A percentile compares a stretch with the other conserved stretches of the same genome.
Evolutionary conservation across 441 rosid species (phyloP).

Genomic region (Corymbia citriodora): DNA sequence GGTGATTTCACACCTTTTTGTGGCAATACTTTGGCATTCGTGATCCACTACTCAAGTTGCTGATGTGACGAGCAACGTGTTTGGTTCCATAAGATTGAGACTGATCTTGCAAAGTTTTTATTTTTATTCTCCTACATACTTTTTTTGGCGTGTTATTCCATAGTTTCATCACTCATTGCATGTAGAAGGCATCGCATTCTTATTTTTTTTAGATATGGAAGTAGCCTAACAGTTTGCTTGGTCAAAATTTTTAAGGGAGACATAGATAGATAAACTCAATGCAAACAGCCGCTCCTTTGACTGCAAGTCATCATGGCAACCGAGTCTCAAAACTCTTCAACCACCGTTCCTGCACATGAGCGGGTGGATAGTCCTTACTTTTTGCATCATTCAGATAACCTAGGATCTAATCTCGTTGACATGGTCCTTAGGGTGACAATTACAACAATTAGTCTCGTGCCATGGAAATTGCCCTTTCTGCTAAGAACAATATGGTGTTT

Average conservation of each 20-base stretch:
- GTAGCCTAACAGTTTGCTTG: background rate
- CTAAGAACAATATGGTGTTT: background rate
- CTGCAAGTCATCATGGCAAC: background rate
- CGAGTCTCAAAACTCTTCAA: background rate
- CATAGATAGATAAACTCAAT: no score
- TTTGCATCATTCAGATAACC: background rate
- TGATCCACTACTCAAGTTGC: no score
- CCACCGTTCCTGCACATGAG: background rate
- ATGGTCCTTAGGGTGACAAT: background rate
- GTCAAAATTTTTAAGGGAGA: background rate
- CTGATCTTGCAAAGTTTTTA: no score
- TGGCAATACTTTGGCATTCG: no score
- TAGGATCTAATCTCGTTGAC: accelerated
- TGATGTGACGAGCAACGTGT: no score
- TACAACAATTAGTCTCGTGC: accelerated
- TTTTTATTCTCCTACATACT: no score
- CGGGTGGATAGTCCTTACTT: accelerated
- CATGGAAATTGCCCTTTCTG: background rate
- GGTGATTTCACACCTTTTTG: no score
- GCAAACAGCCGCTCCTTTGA: background rate
- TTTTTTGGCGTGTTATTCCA: no score
- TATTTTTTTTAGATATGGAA: no score
- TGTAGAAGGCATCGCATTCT: no score
- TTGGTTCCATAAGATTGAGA: no score
- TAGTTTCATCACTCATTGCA: no score